phyloP scores from a whole-genome alignment of 2,329 filamentous ascomycete genomes.

The Rhytidhysteron rufulum region DNA sequence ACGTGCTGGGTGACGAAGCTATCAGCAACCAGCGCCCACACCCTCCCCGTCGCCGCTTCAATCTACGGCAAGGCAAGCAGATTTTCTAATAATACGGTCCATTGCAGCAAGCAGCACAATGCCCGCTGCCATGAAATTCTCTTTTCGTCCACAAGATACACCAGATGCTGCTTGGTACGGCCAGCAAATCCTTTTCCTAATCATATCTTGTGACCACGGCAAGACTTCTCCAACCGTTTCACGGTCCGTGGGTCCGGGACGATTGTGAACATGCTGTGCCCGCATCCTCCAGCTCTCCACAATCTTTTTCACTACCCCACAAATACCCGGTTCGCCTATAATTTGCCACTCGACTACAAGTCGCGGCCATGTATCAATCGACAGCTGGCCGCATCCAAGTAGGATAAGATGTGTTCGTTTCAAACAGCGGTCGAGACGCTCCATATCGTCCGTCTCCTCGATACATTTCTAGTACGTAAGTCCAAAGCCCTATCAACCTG shows the following conservation, averaged over 20 bases:
- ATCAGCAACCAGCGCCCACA: too few species aligned
- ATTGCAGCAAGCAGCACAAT: background rate
- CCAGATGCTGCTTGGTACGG: background rate
- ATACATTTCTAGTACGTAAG: background rate
- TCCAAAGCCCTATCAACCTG: background rate
- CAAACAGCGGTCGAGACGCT: background rate
- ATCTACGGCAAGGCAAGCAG: conserved; percentile 2
- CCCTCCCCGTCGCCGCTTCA: conserved; percentile 8
- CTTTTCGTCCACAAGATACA: too few species aligned
- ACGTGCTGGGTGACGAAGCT: too few species aligned
- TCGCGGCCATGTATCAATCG: conserved; percentile 2
- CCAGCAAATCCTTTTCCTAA: background rate
- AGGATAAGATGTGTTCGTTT: background rate
- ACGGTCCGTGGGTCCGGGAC: conserved; percentile 24
- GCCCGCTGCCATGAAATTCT: too few species aligned
- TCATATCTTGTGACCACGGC: conserved; percentile 5
- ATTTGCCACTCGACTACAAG: conserved; percentile 7
- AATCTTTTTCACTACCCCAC: conserved; percentile 19
- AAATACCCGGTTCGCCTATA: conserved; percentile 17
- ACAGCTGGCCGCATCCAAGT: background rate
- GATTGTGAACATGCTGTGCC: conserved; percentile 11
- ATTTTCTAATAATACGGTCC: background rate
- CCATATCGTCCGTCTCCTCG: background rate
- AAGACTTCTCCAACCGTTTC: conserved; percentile 6
- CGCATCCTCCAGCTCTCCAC: conserved; percentile 16